Base-by-base conservation (phyloP, 495 filamentous ascomycete genomes). In the Zalerion maritima region DNA sequence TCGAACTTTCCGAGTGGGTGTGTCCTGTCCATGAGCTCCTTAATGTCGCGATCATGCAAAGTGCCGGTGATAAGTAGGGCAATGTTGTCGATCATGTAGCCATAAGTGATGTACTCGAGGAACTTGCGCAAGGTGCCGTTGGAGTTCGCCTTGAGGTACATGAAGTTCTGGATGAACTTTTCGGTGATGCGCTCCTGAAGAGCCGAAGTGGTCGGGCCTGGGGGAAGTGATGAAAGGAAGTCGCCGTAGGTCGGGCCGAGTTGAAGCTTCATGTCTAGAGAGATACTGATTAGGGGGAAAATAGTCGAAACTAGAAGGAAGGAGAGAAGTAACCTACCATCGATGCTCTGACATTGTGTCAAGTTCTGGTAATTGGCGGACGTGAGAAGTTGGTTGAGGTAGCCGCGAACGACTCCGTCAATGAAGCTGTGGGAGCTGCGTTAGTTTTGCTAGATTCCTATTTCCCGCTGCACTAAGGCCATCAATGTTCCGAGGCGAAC, bases 61-160 rank as follows among this genome's bases (percentile, higher is more conserved):
- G 91, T 99, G 37, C 91, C 89, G 21, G 89, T 99, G 54, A 99
- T 99, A 43, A 99, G 73, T 14, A 99, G 75, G 15, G 89, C 91
- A 22, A 99, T 84, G 51, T 99, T 99, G 57, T 99, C 89, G 55
- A 99, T 99, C 89, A 99, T 99, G 64, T 99, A 99, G 26, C 83
- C 85, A 46, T 99, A 96, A 7, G 87, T 96, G 32, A 99, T 60
- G 53, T 93, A 99, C 47, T 94, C 82, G 60, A 96, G 76, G 54
- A 99, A 99, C 43, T 81, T 83, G 28, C 85, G 76, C 13, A 93
- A 71, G 0, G 82, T 80, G 5, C 89, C 91, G 4, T 80, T 79
- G 10, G 91, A 76, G 48, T 96, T 91, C 22, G 82, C 83, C 41
- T 85, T 76, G 29, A 99, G 62, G 50, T 99, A 99, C 36, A 84